phyloP scores from a whole-genome alignment of 306 rosid genomes.

The Cucumis hystrix region DNA sequence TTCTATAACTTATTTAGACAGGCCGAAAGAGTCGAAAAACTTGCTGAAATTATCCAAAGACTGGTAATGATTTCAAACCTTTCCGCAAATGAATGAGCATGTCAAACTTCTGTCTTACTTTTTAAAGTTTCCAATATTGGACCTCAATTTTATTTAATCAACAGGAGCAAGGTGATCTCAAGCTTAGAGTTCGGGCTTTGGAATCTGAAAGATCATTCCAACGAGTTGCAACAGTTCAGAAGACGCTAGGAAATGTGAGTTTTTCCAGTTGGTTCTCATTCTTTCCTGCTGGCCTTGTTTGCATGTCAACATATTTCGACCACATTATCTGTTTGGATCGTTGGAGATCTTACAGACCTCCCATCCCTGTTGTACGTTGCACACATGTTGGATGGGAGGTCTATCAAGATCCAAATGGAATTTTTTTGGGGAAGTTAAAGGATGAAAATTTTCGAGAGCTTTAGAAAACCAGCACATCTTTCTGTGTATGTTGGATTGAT shows the following conservation, averaged over 20 bases:
- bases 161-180: slow-evolving; percentile 99
- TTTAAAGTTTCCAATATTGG: slow-evolving; percentile 8
- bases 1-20: slow-evolving; percentile 92
- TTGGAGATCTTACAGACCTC: neutral
- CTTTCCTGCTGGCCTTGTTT: neutral
- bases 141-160: slow-evolving; percentile 6
- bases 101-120: slow-evolving; percentile 11
- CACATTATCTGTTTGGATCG: neutral
- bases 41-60: slow-evolving; percentile 70
- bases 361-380: neutral
- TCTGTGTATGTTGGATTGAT: slow-evolving; percentile 1
- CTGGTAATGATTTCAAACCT: slow-evolving; percentile 30
- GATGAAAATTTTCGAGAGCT: neutral
- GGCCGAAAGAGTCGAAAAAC: slow-evolving; percentile 93
- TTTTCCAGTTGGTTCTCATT: neutral
- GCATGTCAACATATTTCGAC: neutral
- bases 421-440: neutral
- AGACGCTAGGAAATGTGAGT: slow-evolving; percentile 86
- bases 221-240: slow-evolving; percentile 88
- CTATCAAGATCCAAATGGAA: neutral
- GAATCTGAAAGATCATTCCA: slow-evolving; percentile 98
- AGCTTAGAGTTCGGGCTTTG: slow-evolving; percentile 88
- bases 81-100: slow-evolving; percentile 1
- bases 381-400: neutral
- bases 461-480: neutral